Base-by-base conservation (phyloP, 139 green algal genomes). In the Auxenochlorella pyrenoidosa region DNA sequence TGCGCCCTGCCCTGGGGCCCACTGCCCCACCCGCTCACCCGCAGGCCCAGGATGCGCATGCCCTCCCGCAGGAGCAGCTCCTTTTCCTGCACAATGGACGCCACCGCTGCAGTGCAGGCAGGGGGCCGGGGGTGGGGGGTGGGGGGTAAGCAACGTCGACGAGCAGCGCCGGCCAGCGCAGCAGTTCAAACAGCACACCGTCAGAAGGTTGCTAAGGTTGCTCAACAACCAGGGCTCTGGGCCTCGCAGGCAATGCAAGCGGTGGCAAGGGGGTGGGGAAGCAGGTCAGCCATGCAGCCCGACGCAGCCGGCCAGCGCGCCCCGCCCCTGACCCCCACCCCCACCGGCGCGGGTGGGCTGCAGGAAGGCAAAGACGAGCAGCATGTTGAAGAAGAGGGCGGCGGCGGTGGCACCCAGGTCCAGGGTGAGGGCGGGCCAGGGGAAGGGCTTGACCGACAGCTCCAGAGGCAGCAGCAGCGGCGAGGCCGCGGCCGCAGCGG, bases 31-130 rank as follows among this genome's bases (percentile, higher is more conserved):
- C 38, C 19, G 40, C 79, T 5, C 58, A 89, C 89, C 88, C 89
- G 78, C 43, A 96, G 89, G 1, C 95, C 94, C 70, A 97, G 54
- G 40, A 96, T 92, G 30, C 89, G 85, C 95, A 97, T 96, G 68
- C 93, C 94, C 90, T 97, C 95, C 41, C 95, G 79, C 88, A 97
- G 91, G 71, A 94, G 82, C 86, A 97, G 91, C 91, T 97, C 95
- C 92, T 95, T 96, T 91, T 97, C 95, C 19, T 93, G 85, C 70
- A 97, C 94, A 18, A 97, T 90, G 30, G 87, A 89, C 1, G 82
- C 90, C 75, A 97, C 93, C 54, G 79, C 85, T 43, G 79, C 44
- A 60, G 26, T 43, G 79, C 44, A 60, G 26, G n/a, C 16, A 34
- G 58, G 58, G 3, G 26, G 40, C 6, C 26, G 63, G 28, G 41